Conservation (phyloP, 352 stramenopile species). For the Aphanomyces euteiches region DNA sequence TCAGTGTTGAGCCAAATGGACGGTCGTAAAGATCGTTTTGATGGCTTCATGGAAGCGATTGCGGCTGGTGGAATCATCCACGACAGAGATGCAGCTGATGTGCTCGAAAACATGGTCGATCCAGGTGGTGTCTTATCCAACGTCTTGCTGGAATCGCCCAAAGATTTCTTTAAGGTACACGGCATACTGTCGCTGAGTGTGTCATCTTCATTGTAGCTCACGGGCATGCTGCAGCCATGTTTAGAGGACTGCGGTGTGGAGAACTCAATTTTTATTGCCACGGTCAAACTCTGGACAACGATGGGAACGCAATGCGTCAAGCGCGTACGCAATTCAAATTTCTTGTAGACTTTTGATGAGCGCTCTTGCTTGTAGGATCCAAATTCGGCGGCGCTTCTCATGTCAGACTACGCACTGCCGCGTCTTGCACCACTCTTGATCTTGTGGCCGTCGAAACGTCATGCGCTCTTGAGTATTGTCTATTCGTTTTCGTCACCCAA, state of each 20-base stretch:
- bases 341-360: not conserved
- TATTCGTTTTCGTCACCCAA: constrained; percentile 59
- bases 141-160: constrained; percentile 67
- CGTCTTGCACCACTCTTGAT: constrained; percentile 39
- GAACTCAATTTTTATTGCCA: constrained; percentile 42
- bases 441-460: constrained; percentile 42
- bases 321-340: constrained; percentile 28
- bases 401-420: constrained; percentile 56
- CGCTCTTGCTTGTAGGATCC: constrained; percentile 34
- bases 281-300: constrained; percentile 37
- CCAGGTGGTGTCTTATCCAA: constrained; percentile 50
- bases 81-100: constrained; percentile 39
- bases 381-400: constrained; percentile 42
- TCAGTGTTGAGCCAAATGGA: constrained; percentile 27
- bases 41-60: constrained; percentile 55
- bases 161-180: constrained; percentile 69
- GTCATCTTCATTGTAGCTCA: constrained; percentile 33
- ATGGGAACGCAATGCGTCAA: constrained; percentile 48
- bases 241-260: constrained; percentile 49
- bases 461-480: constrained; percentile 49
- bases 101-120: constrained; percentile 48
- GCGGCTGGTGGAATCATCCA: constrained; percentile 41
- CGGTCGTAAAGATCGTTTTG: constrained; percentile 57
- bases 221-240: constrained; percentile 49
- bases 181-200: not conserved